These are phyloP conservation scores for Hymenoscyphus fraxineus DNA, from an alignment of 2,329 filamentous ascomycete genomes.

Conservation along the genomic window DNA sequence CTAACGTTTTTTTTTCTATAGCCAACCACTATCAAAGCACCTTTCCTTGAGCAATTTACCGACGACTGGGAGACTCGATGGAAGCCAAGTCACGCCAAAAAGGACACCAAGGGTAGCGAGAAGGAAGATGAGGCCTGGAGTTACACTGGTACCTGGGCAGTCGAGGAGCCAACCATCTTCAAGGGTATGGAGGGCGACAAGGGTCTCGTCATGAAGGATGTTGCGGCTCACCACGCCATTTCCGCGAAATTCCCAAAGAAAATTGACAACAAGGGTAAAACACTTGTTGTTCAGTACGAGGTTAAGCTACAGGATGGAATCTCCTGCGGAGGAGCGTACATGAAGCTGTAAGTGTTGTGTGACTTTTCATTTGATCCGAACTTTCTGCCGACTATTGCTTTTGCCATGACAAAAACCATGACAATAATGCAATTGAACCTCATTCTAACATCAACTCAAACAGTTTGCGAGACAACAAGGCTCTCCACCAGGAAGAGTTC, in stretches of 20 bases:
- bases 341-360: slow-evolving; percentile 68
- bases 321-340: slow-evolving; percentile 96
- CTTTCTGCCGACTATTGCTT: neutral
- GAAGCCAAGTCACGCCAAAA: slow-evolving; percentile 95
- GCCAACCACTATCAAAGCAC: slow-evolving; percentile 84
- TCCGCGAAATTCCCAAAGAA: slow-evolving; percentile 97
- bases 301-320: slow-evolving; percentile 98
- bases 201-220: slow-evolving; percentile 96
- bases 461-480: slow-evolving; percentile 73
- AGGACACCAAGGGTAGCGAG: slow-evolving; percentile 69
- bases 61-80: slow-evolving; percentile 92
- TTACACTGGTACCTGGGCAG: slow-evolving; percentile 93
- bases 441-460: neutral
- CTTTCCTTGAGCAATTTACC: slow-evolving; percentile 98
- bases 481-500: slow-evolving; percentile 96
- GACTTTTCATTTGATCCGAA: neutral
- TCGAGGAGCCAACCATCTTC: slow-evolving; percentile 86
- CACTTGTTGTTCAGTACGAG: slow-evolving; percentile 96
- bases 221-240: slow-evolving; percentile 97
- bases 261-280: slow-evolving; percentile 96
- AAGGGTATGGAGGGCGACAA: slow-evolving; percentile 95
- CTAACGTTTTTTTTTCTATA: slow-evolving; percentile 47
- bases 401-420: neutral
- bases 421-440: neutral
- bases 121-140: slow-evolving; percentile 84